Percentiles rank a stretch among this genome's conserved stretches.
Conservation (phyloP, 2,329 filamentous ascomycete genomes). For the Camillea tinctor region DNA sequence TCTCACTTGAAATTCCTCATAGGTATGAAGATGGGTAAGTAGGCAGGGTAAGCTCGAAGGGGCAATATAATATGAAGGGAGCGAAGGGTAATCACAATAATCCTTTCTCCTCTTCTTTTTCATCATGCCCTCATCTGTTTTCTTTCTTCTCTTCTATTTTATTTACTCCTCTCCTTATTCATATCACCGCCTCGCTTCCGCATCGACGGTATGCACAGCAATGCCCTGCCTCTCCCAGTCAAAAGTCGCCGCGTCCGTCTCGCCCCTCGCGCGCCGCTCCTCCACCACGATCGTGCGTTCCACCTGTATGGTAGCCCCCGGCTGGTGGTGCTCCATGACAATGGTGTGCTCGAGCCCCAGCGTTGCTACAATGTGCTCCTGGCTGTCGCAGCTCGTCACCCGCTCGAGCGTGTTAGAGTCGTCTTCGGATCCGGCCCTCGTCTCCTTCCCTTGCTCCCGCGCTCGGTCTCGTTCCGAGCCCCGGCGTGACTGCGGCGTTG, state of each 20-base stretch:
- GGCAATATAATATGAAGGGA: too few species aligned
- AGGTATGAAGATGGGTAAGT: too few species aligned
- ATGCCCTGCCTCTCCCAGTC: slow-evolving; percentile 1
- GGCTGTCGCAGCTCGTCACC: not conserved
- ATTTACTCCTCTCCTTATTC: too few species aligned
- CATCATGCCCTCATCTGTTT: too few species aligned
- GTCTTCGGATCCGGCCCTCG: not conserved
- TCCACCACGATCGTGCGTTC: slow-evolving; percentile 8
- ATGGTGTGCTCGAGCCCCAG: slow-evolving; percentile 1
- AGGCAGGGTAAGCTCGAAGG: too few species aligned
- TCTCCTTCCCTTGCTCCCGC: not conserved
- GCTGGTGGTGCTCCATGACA: not conserved
- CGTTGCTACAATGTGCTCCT: not conserved
- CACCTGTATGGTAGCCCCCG: slow-evolving; percentile 8
- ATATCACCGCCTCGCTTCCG: not conserved
- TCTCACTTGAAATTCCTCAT: too few species aligned
- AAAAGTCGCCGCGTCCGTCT: not conserved
- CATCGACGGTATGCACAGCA: not conserved
- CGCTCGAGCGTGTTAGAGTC: not conserved
- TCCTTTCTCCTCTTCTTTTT: too few species aligned
- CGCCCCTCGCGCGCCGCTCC: slow-evolving; percentile 2
- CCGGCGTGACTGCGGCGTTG: too few species aligned
- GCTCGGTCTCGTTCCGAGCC: too few species aligned
- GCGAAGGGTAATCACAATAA: too few species aligned
- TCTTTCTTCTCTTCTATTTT: not conserved